Evolutionary conservation across 306 rosid species (phyloP), one percentile per base, ranked within the genome.

Genomic region (Bauhinia variegata): DNA sequence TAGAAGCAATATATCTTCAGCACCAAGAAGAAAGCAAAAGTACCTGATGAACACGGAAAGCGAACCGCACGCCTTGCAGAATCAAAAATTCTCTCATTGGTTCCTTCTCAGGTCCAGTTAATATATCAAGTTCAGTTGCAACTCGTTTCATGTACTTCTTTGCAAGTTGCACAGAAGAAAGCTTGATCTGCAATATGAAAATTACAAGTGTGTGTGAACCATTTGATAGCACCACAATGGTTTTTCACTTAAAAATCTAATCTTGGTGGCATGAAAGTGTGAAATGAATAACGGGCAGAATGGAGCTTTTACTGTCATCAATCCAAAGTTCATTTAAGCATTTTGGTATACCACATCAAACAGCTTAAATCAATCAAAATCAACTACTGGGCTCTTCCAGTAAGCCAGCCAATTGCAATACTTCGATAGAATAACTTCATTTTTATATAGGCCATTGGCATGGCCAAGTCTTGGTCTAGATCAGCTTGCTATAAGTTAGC

Each of bases 1-100:
- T 16, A 12, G 12, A 48, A 49, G 39, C 42, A 42, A 54, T 7
- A 54, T 28, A 17, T 23, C 0, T 28, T 32, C 48, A 42, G 65
- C 48, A 32, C 30, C 32, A 16, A 53, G 23, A 37, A 47, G 53
- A 13, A 2, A 46, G 41, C 15, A 58, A 23, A 50, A 39, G 49
- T 89, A 88, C 96, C 98, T 92, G 96, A 78, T 92, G 98, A 65
- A 92, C 86, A 8, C 92, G 92, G 85, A 92, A 92, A 54, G 98
- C 96, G 36, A 92, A 92, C 18, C 95, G 95, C 32, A 92, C 98
- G 13, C 98, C 98, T 76, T 92, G 98, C 65, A 89, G 83, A 71
- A 81, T 69, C 65, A 89, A 75, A 60, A 89, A 92, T 77, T 89
- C 98, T 80, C 95, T 82, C 56, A 67, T 70, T 15, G 98, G 98